Evolutionary conservation across 345 rosid genomes (phyloP).

Genomic region (Citrus mangshanensis): DNA sequence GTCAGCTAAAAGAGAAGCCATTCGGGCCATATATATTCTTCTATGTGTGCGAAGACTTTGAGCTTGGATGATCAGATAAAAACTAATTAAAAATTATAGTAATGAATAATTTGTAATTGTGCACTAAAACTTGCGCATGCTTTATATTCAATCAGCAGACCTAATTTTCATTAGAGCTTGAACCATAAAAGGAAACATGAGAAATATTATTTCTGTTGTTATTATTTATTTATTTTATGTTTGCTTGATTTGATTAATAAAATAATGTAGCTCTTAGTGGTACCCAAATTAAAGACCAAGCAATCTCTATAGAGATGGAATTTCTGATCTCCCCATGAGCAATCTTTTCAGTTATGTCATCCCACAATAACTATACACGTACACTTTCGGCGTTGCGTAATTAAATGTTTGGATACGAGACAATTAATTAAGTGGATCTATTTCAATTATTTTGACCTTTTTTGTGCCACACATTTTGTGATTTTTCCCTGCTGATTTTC

Average conservation of each 20-base stretch:
- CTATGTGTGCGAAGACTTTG: background rate
- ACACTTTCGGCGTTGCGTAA: too few relatives aligned
- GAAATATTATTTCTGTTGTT: background rate
- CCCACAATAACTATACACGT: background rate
- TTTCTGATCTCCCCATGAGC: background rate
- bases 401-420: too few relatives aligned
- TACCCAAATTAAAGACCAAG: slow-evolving; percentile 7
- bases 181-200: slow-evolving; percentile 9
- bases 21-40: background rate
- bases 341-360: slow-evolving; percentile 35
- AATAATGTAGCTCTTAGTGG: slow-evolving; percentile 20
- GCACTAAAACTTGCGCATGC: slow-evolving; percentile 21
- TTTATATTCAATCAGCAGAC: slow-evolving; percentile 15
- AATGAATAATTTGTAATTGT: background rate
- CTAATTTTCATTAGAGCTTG: slow-evolving; percentile 9
- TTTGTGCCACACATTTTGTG: too few relatives aligned
- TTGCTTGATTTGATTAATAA: slow-evolving; percentile 2
- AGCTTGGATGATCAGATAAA: background rate
- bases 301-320: background rate
- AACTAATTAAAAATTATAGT: background rate
- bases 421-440: too few relatives aligned
- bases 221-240: too few relatives aligned
- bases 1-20: background rate
- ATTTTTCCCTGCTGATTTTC: too few relatives aligned
- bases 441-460: too few relatives aligned